Percentiles rank a stretch among this genome's conserved stretches.
These are phyloP conservation scores for Allium fistulosum DNA, from an alignment of 106 monocot genomes.

Conservation along the genomic window DNA sequence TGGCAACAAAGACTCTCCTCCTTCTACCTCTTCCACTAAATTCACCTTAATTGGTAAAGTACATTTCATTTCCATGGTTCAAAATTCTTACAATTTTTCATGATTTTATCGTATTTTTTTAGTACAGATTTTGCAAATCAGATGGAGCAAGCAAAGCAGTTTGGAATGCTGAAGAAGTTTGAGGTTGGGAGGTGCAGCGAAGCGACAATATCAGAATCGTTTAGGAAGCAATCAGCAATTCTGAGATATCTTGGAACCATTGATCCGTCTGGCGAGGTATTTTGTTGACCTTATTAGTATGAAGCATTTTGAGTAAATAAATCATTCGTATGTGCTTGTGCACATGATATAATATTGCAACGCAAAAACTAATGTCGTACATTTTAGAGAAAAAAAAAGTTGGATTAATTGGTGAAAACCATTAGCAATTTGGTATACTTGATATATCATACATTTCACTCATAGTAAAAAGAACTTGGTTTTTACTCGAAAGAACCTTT, in stretches of 20 bases:
- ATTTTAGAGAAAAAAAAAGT: too few species aligned
- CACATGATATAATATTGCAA: too few species aligned
- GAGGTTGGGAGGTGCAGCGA: slow-evolving; percentile 73
- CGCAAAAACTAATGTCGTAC: too few species aligned
- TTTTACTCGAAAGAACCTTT: too few species aligned
- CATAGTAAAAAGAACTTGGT: too few species aligned
- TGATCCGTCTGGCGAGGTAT: slow-evolving; percentile 82
- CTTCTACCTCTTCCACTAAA: slow-evolving; percentile 10
- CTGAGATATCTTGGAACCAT: slow-evolving; percentile 75
- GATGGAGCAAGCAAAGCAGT: slow-evolving; percentile 80
- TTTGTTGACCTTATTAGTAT: background rate
- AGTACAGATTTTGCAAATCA: slow-evolving; percentile 78
- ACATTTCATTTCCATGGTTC: background rate
- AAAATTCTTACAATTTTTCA: background rate
- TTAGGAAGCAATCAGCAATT: slow-evolving; percentile 71
- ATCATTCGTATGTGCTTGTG: too few species aligned
- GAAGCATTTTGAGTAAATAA: too few species aligned
- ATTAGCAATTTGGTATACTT: too few species aligned
- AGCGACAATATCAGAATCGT: slow-evolving; percentile 55
- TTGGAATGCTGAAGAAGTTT: slow-evolving; percentile 72
- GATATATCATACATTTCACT: too few species aligned
- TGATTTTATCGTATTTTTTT: background rate
- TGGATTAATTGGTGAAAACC: too few species aligned
- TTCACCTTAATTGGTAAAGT: slow-evolving; percentile 53
- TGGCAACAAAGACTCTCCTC: slow-evolving; percentile 34